Evolutionary conservation across 257 asterid species (phyloP), one percentile per base, ranked within the genome.

Genomic region (Scutellaria baicalensis): DNA sequence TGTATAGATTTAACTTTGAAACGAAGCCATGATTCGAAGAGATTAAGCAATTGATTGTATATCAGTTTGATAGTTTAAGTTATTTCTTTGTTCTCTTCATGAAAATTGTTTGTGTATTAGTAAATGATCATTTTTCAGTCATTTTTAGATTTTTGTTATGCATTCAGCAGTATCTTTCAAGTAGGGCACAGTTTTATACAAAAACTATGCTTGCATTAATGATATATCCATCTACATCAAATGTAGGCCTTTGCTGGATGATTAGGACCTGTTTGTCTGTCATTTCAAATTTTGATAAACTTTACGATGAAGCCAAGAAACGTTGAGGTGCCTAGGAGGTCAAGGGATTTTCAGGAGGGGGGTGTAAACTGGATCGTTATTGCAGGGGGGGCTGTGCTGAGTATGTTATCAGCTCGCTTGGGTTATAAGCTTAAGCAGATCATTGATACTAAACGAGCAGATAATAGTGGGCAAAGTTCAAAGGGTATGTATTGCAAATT

Each of bases 401-500:
- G 94, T 76, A 84, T 84, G n/a, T 57, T 89, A 64, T 85, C 92
- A n/a, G 58, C 85, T 72, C 92, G 85, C 74, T 80, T 89, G 47
- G 96, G 95, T 62, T 89, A 75, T 75, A 89, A 85, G 80, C 77
- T 89, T 83, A 87, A 85, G 85, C 95, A 85, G 77, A 78, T 74
- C 55, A 76, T 79, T 66, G 95, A 89, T 72, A 69, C 82, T 54
- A 87, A 81, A 72, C 86, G 67, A 48, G 63, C 63, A 6, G 81
- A 82, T 71, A 69, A 54, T 72, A 71, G 59, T 59, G 71, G 70
- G 73, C 75, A 61, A 69, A 67, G 57, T 68, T 74, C 52, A 9
- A 84, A 79, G 78, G 95, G 96, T 87, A 33, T 40, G 54, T 38
- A 36, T 6, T 52, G 66, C 50, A 50, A 50, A 16, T 36, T 20